Percentiles rank a stretch among this genome's conserved stretches.
These are phyloP conservation scores for Daldinia decipiens DNA, from an alignment of 495 filamentous ascomycete species.

Conservation along the genomic window DNA sequence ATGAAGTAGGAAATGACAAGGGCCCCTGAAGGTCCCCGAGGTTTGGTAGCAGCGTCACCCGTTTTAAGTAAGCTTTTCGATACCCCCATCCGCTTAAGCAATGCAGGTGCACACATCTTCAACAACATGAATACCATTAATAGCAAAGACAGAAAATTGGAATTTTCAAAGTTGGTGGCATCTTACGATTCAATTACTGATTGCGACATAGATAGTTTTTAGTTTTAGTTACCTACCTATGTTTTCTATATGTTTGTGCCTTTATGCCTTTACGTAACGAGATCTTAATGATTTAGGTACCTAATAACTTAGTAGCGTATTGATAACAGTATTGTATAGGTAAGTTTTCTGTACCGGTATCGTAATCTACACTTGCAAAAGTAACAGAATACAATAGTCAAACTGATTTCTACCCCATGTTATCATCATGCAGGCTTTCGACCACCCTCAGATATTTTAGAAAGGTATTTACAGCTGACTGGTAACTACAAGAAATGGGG, in stretches of 20 bases:
- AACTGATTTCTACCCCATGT: not conserved
- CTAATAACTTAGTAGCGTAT: too few species aligned
- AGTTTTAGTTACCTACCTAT: not conserved
- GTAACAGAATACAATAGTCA: not conserved
- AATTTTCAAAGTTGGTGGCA: not conserved
- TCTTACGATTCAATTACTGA: not conserved
- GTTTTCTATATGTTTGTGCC: too few species aligned
- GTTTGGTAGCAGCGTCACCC: not conserved
- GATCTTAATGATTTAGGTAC: not conserved
- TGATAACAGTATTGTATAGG: not conserved
- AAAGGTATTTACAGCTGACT: conserved; percentile 1
- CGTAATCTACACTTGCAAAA: not conserved
- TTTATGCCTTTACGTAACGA: not conserved
- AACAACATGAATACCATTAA: too few species aligned
- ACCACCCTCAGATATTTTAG: not conserved
- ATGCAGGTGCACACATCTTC: not conserved
- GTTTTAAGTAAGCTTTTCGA: not conserved
- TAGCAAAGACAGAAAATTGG: not conserved
- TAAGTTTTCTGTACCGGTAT: not conserved
- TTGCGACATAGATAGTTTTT: not conserved
- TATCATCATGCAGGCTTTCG: not conserved
- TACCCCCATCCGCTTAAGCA: not conserved
- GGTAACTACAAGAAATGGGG: not conserved
- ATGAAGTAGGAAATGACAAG: conserved; percentile 26
- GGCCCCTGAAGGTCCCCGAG: conserved; percentile 23